Evolutionary conservation across 1,284 basidiomycete genomes (phyloP).

Genomic region (Heliocybe sulcata): DNA sequence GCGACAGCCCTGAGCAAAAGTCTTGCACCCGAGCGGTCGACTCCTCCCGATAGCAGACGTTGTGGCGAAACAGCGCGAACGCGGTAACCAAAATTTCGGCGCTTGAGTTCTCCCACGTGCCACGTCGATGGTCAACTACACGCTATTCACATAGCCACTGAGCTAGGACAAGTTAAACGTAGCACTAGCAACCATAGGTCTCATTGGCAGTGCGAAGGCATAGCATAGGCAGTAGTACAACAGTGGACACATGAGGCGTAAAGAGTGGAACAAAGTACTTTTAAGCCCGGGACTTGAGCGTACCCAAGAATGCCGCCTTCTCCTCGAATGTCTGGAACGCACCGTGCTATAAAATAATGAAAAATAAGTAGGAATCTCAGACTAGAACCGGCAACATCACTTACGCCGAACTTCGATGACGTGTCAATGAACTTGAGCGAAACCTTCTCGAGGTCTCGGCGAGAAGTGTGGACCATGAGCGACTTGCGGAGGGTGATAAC

Average conservation of each 20-base stretch:
- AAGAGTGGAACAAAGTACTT: slow-evolving; percentile 23
- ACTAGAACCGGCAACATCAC: slow-evolving; percentile 18
- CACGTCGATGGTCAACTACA: not conserved
- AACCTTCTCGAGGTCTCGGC: slow-evolving; percentile 93
- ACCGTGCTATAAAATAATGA: slow-evolving; percentile 57
- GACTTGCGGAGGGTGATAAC: slow-evolving; percentile 90
- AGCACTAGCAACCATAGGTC: slow-evolving; percentile 11
- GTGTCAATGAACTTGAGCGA: slow-evolving; percentile 99
- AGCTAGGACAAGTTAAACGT: slow-evolving; percentile 5
- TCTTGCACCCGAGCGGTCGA: not conserved
- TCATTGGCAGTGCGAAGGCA: slow-evolving; percentile 30
- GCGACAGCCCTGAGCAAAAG: not conserved
- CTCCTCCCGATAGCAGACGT: not conserved
- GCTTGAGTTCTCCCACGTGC: not conserved
- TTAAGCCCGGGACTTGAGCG: slow-evolving; percentile 77
- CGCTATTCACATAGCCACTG: not conserved
- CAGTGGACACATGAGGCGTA: slow-evolving; percentile 1
- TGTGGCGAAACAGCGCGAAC: not conserved
- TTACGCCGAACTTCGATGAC: slow-evolving; percentile 88
- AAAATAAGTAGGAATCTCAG: not conserved
- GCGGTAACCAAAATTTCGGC: not conserved
- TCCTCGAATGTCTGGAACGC: slow-evolving; percentile 95
- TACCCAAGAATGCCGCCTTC: slow-evolving; percentile 92
- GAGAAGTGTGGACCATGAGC: slow-evolving; percentile 82
- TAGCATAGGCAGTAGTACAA: slow-evolving; percentile 21